Conservation (phyloP, 2,329 filamentous ascomycete genomes). For the Talaromyces atroroseus region DNA sequence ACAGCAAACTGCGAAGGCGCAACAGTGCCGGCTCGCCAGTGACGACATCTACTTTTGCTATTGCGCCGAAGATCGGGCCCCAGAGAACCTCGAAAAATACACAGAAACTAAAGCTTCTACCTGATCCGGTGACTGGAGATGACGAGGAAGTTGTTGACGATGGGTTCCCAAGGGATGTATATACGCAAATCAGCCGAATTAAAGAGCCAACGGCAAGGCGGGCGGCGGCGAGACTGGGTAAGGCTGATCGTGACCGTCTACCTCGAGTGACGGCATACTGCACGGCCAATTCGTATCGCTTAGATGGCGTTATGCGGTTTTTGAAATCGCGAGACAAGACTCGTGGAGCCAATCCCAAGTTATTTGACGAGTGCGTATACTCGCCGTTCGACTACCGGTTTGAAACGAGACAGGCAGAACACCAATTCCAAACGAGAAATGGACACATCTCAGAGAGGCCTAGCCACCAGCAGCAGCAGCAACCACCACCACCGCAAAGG, state of each 20-base stretch:
- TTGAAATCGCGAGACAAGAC: constrained; percentile 76
- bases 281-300: constrained; percentile 83
- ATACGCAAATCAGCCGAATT: constrained; percentile 95
- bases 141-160: constrained; percentile 76
- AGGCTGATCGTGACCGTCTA: constrained; percentile 80
- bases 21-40: constrained; percentile 69
- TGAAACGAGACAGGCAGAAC: constrained; percentile 33
- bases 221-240: constrained; percentile 86
- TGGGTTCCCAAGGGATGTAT: constrained; percentile 90
- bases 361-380: constrained; percentile 97
- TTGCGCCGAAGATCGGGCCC: constrained; percentile 72
- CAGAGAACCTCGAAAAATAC: constrained; percentile 93
- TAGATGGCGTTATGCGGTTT: constrained; percentile 85
- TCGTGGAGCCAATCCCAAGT: constrained; percentile 76
- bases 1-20: constrained; percentile 78
- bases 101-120: constrained; percentile 95
- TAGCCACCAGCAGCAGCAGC: constrained; percentile 9
- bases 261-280: constrained; percentile 95
- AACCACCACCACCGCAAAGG: constrained; percentile 16
- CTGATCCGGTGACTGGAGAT: constrained; percentile 76
- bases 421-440: constrained; percentile 28
- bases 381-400: constrained; percentile 79
- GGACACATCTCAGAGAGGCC: constrained; percentile 27
- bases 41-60: constrained; percentile 36
- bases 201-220: constrained; percentile 90